Evolutionary conservation across 73 alveolate genomes (phyloP).

Genomic region (Paramecium primaurelia): DNA sequence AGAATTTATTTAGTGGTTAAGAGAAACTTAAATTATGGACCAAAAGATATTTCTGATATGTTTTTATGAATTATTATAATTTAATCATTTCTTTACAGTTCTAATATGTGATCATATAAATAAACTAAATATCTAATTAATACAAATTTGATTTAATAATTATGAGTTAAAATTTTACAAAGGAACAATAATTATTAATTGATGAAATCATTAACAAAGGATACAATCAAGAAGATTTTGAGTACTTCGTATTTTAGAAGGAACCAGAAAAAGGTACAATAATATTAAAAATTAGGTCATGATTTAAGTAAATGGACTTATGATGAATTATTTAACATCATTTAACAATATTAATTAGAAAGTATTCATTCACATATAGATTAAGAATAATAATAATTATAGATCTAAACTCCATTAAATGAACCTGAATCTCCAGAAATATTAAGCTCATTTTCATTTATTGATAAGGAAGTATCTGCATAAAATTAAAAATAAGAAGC

Average conservation of each 20-base stretch:
- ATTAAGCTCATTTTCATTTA: neutral
- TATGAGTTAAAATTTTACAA: constrained; percentile 9
- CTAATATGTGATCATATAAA: neutral
- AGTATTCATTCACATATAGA: neutral
- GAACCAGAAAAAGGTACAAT: neutral
- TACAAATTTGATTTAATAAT: neutral
- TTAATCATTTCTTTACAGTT: neutral
- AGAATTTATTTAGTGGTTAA: neutral
- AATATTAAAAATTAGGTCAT: neutral
- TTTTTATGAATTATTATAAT: neutral
- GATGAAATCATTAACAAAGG: constrained; percentile 24
- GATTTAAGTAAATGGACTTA: neutral
- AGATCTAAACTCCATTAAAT: neutral
- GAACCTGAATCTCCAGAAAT: constrained; percentile 12
- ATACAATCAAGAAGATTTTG: neutral
- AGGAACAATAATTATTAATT: neutral
- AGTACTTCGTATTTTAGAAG: neutral
- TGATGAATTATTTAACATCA: neutral
- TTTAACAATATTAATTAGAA: neutral
- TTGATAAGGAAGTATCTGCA: neutral
- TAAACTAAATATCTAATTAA: neutral
- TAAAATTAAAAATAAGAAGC: neutral
- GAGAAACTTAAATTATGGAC: neutral
- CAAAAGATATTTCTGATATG: constrained; percentile 18
- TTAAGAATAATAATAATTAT: neutral